Evolutionary conservation across 768 basidiomycete genomes (phyloP), one percentile per base, ranked within the genome.

Genomic region (Dacryopinax primogenitus): DNA sequence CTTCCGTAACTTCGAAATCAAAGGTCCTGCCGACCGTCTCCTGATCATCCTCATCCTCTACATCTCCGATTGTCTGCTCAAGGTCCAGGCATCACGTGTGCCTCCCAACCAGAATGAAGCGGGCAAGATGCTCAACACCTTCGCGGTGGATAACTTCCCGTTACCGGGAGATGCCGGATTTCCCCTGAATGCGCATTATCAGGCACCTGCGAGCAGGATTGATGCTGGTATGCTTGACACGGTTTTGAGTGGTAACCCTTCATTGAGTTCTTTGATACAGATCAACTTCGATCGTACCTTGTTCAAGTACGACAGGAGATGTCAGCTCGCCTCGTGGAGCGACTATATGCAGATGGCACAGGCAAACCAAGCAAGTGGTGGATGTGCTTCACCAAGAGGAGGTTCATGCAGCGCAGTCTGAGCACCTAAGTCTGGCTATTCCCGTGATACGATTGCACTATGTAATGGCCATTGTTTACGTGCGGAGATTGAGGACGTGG

Each of bases 1-100:
- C 67, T 99, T 99, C 78, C 88, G 96, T 72, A 98, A 98, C 78
- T 99, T 98, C 71, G 96, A 99, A 80, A 98, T 99, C 83, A 95
- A 97, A 75, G 94, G 93, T 18, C 90, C 92, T 64, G 92, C 93
- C 63, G 94, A 96, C 80, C 86, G 94, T 66, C 86, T 92, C 39
- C 83, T 99, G 72, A 98, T 99, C 79, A 84, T 98, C 74, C 85
- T 98, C 72, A 96, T 98, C 75, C 87, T 99, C 74, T 99, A 88
- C 78, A 85, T 97, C 72, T 97, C 94, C 47, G 96, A 99, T 78
- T 98, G 95, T 75, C 85, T 99, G 62, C 84, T 90, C 30, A 94
- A 92, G 78, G 80, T 99, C 70, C 89, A 92, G 32, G 78, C 81
- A 33, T 79, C 84, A 33, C 84, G 87, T 64, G 81, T 84, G 2